Base-by-base conservation (phyloP, 2,329 filamentous ascomycete genomes). In the Teratosphaeria gauchensis region DNA sequence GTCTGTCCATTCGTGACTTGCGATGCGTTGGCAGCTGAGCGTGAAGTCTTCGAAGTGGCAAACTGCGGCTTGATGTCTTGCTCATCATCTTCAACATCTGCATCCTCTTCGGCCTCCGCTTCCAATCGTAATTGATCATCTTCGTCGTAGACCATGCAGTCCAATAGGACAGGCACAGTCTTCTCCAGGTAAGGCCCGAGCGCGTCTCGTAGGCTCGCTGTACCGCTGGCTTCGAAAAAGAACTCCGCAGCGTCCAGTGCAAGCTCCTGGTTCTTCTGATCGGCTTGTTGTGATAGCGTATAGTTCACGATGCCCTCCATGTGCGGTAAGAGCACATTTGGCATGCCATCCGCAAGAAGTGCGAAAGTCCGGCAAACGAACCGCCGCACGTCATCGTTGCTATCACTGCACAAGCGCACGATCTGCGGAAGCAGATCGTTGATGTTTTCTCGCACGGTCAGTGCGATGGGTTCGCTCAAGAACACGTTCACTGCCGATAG, bases 191-290 rank as follows among this genome's bases (percentile, higher is more conserved):
- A 89, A 0, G 91, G 91, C 8, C 82, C 85, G 53, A 99, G 78
- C 0, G 84, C 82, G 64, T 85, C 82, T 77, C 90, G 90, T 56
- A 97, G 77, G 60, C 87, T 83, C 51, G 89, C 83, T 70, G 96
- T 90, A 72, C 96, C 94, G 61, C 91, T 92, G 21, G 95, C 86
- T 46, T 90, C 90, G 52, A 99, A 83, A 91, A 95, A 99, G 71
- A 99, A 99, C 73, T 99, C 94, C 4, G 94, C 91, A 8, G 94
- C 94, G 72, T 99, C 94, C 64, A 95, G 86, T 42, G 92, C 91
- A 59, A 99, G 80, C 51, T 97, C 91, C 58, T 92, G 87, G 64
- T 97, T 92, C 30, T 92, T 86, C 28, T 77, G 75, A 63, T 86
- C 87, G 72, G 87, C 85, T 73, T 99, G 94, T 72, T 99, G 94